A percentile compares a stretch with the other conserved stretches of the same genome.
Evolutionary conservation across 306 rosid species (phyloP).

Genomic region (Parietaria judaica): DNA sequence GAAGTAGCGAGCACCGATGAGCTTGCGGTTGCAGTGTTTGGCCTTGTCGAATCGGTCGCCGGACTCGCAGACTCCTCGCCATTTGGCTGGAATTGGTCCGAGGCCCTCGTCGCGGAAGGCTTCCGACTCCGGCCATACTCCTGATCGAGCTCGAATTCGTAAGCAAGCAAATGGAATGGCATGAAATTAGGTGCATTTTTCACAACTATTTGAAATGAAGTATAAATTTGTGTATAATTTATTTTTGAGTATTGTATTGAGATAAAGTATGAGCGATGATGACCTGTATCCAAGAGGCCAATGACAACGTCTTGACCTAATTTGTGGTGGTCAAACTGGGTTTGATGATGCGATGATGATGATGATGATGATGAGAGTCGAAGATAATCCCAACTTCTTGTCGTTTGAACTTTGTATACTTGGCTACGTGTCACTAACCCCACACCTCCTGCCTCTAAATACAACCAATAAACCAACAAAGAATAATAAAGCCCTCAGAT

Average conservation of each 20-base stretch:
- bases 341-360: constrained; percentile 9
- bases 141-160: constrained; percentile 7
- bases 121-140: constrained; percentile 45
- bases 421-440: constrained; percentile 33
- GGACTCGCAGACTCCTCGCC: constrained; percentile 36
- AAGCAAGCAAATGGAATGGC: too few relatives aligned
- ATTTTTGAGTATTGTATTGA: too few relatives aligned
- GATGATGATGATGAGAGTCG: constrained; percentile 17
- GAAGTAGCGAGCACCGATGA: constrained; percentile 44
- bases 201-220: too few relatives aligned
- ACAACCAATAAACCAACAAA: too few relatives aligned
- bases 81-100: constrained; percentile 36
- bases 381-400: constrained; percentile 51
- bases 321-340: constrained; percentile 20
- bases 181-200: not conserved
- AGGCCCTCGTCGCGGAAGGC: constrained; percentile 32
- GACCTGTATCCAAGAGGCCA: constrained; percentile 45
- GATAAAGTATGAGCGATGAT: not conserved
- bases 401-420: constrained; percentile 31
- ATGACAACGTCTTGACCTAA: constrained; percentile 32
- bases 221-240: too few relatives aligned
- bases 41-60: constrained; percentile 25
- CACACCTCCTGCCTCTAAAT: constrained; percentile 28
- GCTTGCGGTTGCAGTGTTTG: constrained; percentile 32
- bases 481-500: too few relatives aligned